phyloP scores from a whole-genome alignment of 192 early-diverging fungal species.

The Mortierella alpina region DNA sequence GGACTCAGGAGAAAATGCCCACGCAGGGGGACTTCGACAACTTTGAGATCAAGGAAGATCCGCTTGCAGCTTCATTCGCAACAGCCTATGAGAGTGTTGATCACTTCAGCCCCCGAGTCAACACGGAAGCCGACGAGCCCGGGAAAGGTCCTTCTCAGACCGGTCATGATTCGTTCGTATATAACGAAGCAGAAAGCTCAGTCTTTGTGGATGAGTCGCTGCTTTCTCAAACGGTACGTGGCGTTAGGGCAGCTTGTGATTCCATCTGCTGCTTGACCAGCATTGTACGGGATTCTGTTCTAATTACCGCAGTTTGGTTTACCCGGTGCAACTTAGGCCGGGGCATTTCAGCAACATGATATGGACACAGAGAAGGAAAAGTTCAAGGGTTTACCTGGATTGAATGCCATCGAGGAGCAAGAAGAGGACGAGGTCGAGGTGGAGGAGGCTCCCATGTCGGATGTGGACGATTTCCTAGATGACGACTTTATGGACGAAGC shows the following conservation, averaged over 20 bases:
- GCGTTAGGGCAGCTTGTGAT: too few relatives aligned
- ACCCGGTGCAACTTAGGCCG: background rate
- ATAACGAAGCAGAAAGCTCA: conserved; percentile 35
- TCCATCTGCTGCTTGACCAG: too few relatives aligned
- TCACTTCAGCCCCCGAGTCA: conserved; percentile 18
- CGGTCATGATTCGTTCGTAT: conserved; percentile 27
- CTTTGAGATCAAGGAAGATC: conserved; percentile 14
- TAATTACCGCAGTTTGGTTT: background rate
- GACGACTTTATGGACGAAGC: conserved; percentile 38
- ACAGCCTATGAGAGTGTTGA: conserved; percentile 39
- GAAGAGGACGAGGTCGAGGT: conserved; percentile 26
- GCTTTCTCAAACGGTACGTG: conserved; percentile 39
- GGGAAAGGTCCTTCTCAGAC: background rate
- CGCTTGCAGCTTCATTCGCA: conserved; percentile 5
- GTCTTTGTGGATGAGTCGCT: conserved; percentile 45
- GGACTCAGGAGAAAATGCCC: conserved; percentile 15
- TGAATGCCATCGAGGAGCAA: conserved; percentile 28
- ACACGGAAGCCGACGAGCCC: background rate
- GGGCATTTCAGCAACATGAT: conserved; percentile 6
- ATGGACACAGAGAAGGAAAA: conserved; percentile 23
- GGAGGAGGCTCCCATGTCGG: conserved; percentile 18
- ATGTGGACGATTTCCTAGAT: conserved; percentile 31
- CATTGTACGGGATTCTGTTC: too few relatives aligned
- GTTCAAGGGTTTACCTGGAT: conserved; percentile 27
- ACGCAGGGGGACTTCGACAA: conserved; percentile 34